Conservation (phyloP, 2,329 filamentous ascomycete genomes). For the Talaromyces sp. region DNA sequence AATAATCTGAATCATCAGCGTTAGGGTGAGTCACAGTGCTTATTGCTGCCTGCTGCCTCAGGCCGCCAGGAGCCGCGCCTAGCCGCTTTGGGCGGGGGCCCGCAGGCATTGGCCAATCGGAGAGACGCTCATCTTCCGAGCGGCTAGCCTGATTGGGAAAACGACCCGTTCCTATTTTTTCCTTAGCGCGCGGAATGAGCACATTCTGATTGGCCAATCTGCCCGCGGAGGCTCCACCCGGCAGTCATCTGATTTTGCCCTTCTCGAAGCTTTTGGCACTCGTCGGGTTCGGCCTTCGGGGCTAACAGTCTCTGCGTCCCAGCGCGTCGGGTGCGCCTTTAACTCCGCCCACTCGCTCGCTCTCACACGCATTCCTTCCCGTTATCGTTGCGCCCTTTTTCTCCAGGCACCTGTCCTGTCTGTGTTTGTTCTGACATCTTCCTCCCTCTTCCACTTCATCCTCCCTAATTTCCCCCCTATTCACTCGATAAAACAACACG, state of each 20-base stretch:
- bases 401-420: not conserved
- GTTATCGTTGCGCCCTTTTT: constrained; percentile 1
- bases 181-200: not conserved
- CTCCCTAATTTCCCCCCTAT: constrained; percentile 6
- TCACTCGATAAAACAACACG: not conserved
- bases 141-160: not conserved
- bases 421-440: not conserved
- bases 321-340: constrained; percentile 2
- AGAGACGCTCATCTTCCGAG: not conserved
- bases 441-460: not conserved
- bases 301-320: not conserved
- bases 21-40: not conserved
- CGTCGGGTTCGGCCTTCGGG: not conserved
- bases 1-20: not conserved
- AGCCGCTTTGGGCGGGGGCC: not conserved
- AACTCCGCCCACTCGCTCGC: not conserved
- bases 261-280: not conserved
- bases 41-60: not conserved
- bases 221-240: not conserved
- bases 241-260: not conserved
- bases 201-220: not conserved
- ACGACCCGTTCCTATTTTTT: constrained; percentile 3
- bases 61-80: not conserved
- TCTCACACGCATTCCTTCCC: not conserved
- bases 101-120: constrained; percentile 1